A percentile compares a stretch with the other conserved stretches of the same genome.
These are phyloP conservation scores for Ogataea methanolica DNA, from an alignment of 805 yeast species.

Conservation along the genomic window DNA sequence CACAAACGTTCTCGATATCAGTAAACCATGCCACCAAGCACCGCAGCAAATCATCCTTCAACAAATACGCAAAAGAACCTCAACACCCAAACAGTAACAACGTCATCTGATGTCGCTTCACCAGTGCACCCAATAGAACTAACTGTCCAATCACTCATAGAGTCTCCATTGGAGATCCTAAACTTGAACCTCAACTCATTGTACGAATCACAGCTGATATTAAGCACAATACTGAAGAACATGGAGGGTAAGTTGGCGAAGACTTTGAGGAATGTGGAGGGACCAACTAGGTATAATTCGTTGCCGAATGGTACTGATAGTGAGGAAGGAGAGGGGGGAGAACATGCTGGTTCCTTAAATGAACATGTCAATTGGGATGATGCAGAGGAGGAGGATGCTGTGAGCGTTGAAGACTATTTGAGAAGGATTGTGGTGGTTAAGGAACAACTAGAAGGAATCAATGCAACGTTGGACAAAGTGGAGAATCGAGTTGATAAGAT, in stretches of 20 bases:
- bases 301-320: not conserved
- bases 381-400: constrained; percentile 16
- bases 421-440: constrained; percentile 23
- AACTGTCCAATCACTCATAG: constrained; percentile 51
- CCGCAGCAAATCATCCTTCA: not conserved
- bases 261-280: constrained; percentile 9
- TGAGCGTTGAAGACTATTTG: constrained; percentile 15
- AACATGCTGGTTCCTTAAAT: not conserved
- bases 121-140: constrained; percentile 57
- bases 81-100: not conserved
- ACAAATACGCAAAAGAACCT: not conserved
- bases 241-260: constrained; percentile 31
- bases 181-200: constrained; percentile 47
- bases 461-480: constrained; percentile 30
- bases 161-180: constrained; percentile 48
- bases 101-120: not conserved
- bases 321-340: not conserved
- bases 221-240: constrained; percentile 43
- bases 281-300: not conserved
- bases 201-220: constrained; percentile 52
- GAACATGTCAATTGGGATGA: not conserved
- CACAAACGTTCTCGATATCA: too few species aligned
- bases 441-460: constrained; percentile 20
- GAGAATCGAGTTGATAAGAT: constrained; percentile 33
- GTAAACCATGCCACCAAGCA: not conserved